phyloP scores from a whole-genome alignment of 345 rosid genomes.

The Odontarrhena argentea region DNA sequence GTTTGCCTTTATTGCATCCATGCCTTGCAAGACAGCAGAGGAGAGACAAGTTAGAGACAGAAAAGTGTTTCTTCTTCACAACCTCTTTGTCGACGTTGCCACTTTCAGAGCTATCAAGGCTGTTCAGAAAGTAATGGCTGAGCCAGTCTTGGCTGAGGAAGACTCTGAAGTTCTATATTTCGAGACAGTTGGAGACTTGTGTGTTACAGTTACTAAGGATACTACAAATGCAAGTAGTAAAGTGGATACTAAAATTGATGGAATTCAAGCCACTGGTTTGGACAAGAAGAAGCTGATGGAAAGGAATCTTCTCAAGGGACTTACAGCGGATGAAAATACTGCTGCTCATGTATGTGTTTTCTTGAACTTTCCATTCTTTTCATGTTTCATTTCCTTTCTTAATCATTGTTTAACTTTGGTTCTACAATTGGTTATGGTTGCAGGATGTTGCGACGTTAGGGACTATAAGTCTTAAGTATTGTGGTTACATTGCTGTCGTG shows the following conservation, averaged over 20 bases:
- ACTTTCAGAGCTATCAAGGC: conserved; percentile 82
- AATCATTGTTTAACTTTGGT: conserved; percentile 10
- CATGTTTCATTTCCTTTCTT: not conserved
- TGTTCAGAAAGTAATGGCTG: conserved; percentile 59
- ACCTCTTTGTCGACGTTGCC: conserved; percentile 85
- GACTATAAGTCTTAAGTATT: conserved; percentile 71
- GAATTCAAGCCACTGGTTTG: conserved; percentile 65
- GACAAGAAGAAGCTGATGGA: conserved; percentile 61
- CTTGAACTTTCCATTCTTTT: conserved; percentile 27
- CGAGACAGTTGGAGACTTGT: conserved; percentile 79
- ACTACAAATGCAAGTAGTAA: conserved; percentile 74
- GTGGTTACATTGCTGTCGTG: conserved; percentile 81
- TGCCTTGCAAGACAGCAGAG: conserved; percentile 90
- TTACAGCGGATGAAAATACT: conserved; percentile 95
- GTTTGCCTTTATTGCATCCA: conserved; percentile 71
- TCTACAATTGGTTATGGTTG: conserved; percentile 38
- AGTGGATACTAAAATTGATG: conserved; percentile 92
- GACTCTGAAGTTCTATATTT: conserved; percentile 46
- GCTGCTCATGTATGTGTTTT: conserved; percentile 83
- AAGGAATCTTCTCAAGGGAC: conserved; percentile 91
- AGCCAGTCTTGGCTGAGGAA: conserved; percentile 41
- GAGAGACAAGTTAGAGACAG: conserved; percentile 95
- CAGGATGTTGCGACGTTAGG: conserved; percentile 91
- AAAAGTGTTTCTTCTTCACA: conserved; percentile 95
- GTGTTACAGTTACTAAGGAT: conserved; percentile 60